phyloP scores from a whole-genome alignment of 345 rosid genomes.

The Populus nigra region DNA sequence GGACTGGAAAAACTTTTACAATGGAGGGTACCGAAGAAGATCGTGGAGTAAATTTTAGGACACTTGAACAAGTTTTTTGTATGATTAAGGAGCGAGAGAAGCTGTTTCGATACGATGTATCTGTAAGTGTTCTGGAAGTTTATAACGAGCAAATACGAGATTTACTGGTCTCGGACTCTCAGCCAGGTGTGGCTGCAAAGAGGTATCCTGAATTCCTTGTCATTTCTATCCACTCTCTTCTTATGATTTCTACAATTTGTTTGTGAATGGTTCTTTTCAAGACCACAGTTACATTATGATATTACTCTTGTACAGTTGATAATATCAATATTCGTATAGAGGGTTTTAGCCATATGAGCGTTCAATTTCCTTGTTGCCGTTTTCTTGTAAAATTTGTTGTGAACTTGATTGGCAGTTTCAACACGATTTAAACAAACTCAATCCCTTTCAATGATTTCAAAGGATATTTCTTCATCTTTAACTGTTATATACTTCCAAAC shows the following conservation, averaged over 20 bases:
- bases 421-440: background rate
- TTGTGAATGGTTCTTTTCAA: background rate
- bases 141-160: constrained; percentile 96
- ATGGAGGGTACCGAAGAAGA: constrained; percentile 88
- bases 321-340: background rate
- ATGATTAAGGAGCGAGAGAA: constrained; percentile 62
- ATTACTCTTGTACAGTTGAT: background rate
- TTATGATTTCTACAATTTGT: background rate
- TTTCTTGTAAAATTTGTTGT: background rate
- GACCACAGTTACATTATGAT: background rate
- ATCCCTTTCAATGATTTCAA: background rate
- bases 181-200: constrained; percentile 53
- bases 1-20: constrained; percentile 88
- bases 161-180: constrained; percentile 59
- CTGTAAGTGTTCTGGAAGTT: constrained; percentile 94
- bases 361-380: background rate
- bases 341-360: background rate
- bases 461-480: background rate
- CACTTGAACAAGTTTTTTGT: constrained; percentile 71
- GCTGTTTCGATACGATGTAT: constrained; percentile 61
- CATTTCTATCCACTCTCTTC: background rate
- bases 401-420: background rate
- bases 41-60: constrained; percentile 94
- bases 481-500: background rate
- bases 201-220: constrained; percentile 40